phyloP scores from a whole-genome alignment of 164 flowering plant species.

The Nymphaea thermarum region DNA sequence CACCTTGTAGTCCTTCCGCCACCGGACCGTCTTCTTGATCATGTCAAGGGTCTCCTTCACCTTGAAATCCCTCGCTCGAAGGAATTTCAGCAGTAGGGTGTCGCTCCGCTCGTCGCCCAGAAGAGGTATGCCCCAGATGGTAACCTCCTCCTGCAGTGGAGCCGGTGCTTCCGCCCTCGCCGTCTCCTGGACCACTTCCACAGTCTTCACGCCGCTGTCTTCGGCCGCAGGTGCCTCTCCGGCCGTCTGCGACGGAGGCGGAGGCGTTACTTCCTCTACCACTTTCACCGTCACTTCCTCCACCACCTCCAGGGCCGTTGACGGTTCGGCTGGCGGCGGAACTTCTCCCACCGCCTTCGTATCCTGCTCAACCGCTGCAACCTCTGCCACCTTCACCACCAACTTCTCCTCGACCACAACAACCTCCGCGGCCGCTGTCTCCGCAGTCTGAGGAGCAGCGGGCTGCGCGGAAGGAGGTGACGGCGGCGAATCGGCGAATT shows the following conservation, averaged over 20 bases:
- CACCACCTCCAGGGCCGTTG: too few relatives aligned
- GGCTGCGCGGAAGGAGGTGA: conserved; percentile 16
- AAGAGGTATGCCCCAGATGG: conserved; percentile 67
- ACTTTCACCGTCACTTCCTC: too few relatives aligned
- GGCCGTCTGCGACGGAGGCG: conserved; percentile 12
- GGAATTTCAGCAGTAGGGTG: conserved; percentile 66
- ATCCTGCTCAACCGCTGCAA: too few relatives aligned
- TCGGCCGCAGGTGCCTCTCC: conserved; percentile 19
- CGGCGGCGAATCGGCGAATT: conserved; percentile 44
- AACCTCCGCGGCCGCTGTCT: conserved; percentile 6
- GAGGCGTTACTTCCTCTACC: too few relatives aligned
- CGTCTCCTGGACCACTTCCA: conserved; percentile 62
- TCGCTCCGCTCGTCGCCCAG: conserved; percentile 59
- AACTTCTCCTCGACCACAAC: conserved; percentile 1
- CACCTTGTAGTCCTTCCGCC: conserved; percentile 77
- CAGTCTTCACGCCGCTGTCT: conserved; percentile 64
- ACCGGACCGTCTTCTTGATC: conserved; percentile 62
- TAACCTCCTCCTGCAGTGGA: conserved; percentile 30
- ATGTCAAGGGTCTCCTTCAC: conserved; percentile 77
- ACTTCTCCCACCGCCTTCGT: too few relatives aligned
- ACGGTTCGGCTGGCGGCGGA: neutral
- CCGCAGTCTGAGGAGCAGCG: neutral
- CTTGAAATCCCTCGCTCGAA: conserved; percentile 86
- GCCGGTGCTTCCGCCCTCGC: conserved; percentile 23
- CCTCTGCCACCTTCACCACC: neutral